Base-by-base conservation (phyloP, 1,284 basidiomycete species). In the Heliocybe sulcata region DNA sequence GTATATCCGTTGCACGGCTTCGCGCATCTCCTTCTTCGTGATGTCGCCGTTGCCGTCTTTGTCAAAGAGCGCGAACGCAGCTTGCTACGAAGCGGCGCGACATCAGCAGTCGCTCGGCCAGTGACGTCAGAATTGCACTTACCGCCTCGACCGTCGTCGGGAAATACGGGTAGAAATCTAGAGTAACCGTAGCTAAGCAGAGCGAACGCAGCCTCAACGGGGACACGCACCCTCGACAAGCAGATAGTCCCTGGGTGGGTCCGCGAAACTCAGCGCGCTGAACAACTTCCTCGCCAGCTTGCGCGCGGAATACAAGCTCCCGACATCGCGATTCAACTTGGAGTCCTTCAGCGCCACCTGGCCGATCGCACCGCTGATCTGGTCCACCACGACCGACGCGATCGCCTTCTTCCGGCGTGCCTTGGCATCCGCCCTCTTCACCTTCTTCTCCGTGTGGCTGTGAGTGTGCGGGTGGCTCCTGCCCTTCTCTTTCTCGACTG, bases 11-110 rank as follows among this genome's bases (percentile, higher is more conserved):
- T 90, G 85, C 2, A 93, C 90, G 1, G 86, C 88, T 64, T 90
- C 87, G 45, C 90, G 80, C 89, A 93, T 93, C 71, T 93, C 90
- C 31, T 74, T 77, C 67, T 85, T 90, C 16, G 76, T 79, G 55
- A 93, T 89, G 62, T 92, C 90, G 9, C 90, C 91, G 62, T 93
- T 93, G 14, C 79, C 82, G 65, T 93, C 91, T 64, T 87, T 87
- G 66, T 93, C 91, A 59, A 93, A 93, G 4, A 92, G 63, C 19
- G 74, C 71, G 61, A 93, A 93, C 1, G 90, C 90, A 25, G 80
- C 77, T 57, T 82, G 77, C 82, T 87, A 62, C 19, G 35, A 14
- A 20, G 20, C 4, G 33, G 6, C 23, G 6, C 10, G 25, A 42
- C 6, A 4, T 42, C 4, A 42, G 38, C 12, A 16, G 6, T 42